phyloP scores from a whole-genome alignment of 352 stramenopile genomes.

The Globisporangium nodosum region DNA sequence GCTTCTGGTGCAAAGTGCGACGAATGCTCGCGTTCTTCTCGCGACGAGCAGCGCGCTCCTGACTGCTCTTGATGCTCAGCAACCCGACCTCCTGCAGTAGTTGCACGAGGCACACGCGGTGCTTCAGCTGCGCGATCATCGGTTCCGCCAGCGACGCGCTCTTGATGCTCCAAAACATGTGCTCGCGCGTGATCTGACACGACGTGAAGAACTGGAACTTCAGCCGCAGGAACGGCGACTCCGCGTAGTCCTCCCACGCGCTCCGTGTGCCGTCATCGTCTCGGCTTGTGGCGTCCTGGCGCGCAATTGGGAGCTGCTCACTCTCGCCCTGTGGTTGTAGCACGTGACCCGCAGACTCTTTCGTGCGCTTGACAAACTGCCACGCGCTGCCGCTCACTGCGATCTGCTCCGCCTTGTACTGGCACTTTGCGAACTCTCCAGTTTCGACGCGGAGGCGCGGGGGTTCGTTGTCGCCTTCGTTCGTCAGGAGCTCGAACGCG shows the following conservation, averaged over 20 bases:
- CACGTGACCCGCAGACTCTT: conserved; percentile 19
- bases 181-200: conserved; percentile 64
- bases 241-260: conserved; percentile 60
- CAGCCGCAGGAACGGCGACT: conserved; percentile 58
- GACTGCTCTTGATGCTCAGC: conserved; percentile 20
- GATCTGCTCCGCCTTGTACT: conserved; percentile 56
- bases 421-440: conserved; percentile 60
- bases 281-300: background rate
- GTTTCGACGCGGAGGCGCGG: conserved; percentile 53
- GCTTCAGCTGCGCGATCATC: conserved; percentile 54
- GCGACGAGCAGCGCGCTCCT: conserved; percentile 1
- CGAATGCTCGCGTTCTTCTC: background rate
- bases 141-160: conserved; percentile 59
- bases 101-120: conserved; percentile 52
- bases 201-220: conserved; percentile 71
- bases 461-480: conserved; percentile 24
- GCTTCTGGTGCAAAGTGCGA: background rate
- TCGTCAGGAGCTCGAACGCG: conserved; percentile 40
- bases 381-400: conserved; percentile 41
- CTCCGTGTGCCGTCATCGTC: conserved; percentile 2
- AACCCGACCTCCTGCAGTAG: conserved; percentile 60
- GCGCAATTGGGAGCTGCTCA: background rate
- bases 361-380: conserved; percentile 34
- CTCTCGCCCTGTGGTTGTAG: conserved; percentile 3
- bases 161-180: conserved; percentile 67